phyloP scores from a whole-genome alignment of 371 early-diverging fungal species.

The Smittium culicis region DNA sequence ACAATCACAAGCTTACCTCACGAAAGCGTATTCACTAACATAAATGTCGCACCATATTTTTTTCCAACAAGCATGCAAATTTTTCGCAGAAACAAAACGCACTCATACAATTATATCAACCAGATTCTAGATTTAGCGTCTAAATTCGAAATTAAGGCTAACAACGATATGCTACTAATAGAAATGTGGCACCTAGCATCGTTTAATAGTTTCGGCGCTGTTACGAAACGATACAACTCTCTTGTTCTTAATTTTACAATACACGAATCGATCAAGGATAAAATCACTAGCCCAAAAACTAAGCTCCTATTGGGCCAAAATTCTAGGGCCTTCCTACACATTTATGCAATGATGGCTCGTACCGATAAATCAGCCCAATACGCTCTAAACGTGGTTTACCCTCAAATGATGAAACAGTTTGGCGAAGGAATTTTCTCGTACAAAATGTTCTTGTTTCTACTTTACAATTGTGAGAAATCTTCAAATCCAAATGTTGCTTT shows the following conservation, averaged over 20 bases:
- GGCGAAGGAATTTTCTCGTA: background rate
- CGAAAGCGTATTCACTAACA: background rate
- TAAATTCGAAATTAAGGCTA: background rate
- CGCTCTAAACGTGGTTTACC: conserved; percentile 3
- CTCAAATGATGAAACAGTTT: background rate
- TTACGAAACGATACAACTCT: background rate
- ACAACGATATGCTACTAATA: background rate
- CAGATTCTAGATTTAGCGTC: background rate
- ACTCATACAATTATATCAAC: background rate
- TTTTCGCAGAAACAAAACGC: background rate
- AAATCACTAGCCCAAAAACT: background rate
- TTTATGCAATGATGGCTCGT: background rate
- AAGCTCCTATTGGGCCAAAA: background rate
- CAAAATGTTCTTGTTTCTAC: background rate
- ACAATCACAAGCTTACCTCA: background rate
- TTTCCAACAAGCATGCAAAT: background rate
- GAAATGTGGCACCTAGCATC: background rate
- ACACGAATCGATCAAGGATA: background rate
- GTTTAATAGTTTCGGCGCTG: background rate
- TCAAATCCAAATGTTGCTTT: background rate
- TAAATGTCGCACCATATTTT: background rate
- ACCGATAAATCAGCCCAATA: background rate
- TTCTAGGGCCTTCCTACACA: background rate
- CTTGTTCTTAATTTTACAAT: background rate
- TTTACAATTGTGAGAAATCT: background rate